Conservation (phyloP, 1,284 basidiomycete genomes). For the Trametes pubescens region DNA sequence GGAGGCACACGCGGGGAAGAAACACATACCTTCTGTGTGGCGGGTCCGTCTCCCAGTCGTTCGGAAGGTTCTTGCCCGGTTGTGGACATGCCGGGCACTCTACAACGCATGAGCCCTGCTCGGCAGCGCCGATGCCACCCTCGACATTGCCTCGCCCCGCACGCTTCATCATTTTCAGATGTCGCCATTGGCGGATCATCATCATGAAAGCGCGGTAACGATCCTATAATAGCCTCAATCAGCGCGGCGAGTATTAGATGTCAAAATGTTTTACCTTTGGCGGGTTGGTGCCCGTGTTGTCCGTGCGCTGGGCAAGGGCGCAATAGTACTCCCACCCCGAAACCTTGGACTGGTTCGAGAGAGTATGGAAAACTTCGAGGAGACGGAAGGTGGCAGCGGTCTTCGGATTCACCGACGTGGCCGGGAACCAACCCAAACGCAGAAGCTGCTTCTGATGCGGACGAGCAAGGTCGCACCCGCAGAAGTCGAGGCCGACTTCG, state of each 20-base stretch:
- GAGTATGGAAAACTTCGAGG: slow-evolving; percentile 40
- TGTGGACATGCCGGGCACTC: slow-evolving; percentile 48
- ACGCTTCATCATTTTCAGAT: slow-evolving; percentile 39
- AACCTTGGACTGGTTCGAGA: slow-evolving; percentile 34
- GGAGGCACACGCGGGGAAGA: no score
- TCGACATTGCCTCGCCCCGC: slow-evolving; percentile 30
- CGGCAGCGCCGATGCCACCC: neutral
- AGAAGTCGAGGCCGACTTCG: slow-evolving; percentile 44
- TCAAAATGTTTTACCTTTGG: no score
- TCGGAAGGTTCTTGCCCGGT: slow-evolving; percentile 44
- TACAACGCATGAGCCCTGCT: slow-evolving; percentile 40
- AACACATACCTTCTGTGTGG: no score
- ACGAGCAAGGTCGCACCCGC: slow-evolving; percentile 37
- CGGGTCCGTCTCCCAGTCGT: slow-evolving; percentile 1
- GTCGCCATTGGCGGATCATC: slow-evolving; percentile 23
- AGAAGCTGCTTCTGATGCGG: slow-evolving; percentile 37
- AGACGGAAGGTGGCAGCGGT: slow-evolving; percentile 42
- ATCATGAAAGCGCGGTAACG: slow-evolving; percentile 19
- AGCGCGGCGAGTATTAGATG: no score
- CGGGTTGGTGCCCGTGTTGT: slow-evolving; percentile 15
- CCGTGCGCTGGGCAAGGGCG: slow-evolving; percentile 34
- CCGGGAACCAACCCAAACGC: slow-evolving; percentile 40
- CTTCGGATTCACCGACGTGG: slow-evolving; percentile 36
- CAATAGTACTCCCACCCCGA: slow-evolving; percentile 36
- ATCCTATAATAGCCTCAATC: no score